Percentiles rank a stretch among this genome's conserved stretches.
These are phyloP conservation scores for Hypoxylon lienhwacheense DNA, from an alignment of 495 filamentous ascomycete genomes.

Conservation along the genomic window DNA sequence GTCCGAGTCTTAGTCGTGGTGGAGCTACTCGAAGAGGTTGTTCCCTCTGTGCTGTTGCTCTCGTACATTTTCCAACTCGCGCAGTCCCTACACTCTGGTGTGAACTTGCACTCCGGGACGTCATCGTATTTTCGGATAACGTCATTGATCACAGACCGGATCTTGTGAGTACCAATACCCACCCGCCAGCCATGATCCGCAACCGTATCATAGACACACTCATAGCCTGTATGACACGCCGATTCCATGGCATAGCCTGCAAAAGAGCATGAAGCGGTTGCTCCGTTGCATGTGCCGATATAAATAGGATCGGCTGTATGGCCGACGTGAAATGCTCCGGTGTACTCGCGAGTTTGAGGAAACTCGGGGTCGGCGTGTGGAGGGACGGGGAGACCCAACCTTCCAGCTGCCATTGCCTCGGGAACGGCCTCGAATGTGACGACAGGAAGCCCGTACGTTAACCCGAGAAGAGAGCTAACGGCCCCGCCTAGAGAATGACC, in stretches of 20 bases:
- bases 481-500: constrained; percentile 92
- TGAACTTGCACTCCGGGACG: constrained; percentile 69
- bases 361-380: constrained; percentile 70
- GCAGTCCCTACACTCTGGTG: constrained; percentile 84
- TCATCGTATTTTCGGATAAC: constrained; percentile 79
- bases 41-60: constrained; percentile 80
- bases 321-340: constrained; percentile 89
- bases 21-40: constrained; percentile 59
- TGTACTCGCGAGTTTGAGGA: constrained; percentile 69
- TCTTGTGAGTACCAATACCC: constrained; percentile 81
- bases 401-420: constrained; percentile 81
- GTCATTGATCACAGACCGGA: constrained; percentile 79
- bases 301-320: constrained; percentile 95
- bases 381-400: constrained; percentile 84
- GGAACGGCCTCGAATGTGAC: constrained; percentile 90
- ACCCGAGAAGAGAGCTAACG: constrained; percentile 77
- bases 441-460: constrained; percentile 86
- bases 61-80: constrained; percentile 91
- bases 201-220: constrained; percentile 91
- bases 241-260: constrained; percentile 95
- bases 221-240: constrained; percentile 81
- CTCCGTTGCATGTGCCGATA: constrained; percentile 90
- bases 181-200: constrained; percentile 87
- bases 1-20: constrained; percentile 64
- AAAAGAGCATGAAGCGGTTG: constrained; percentile 82